Conservation (phyloP, 2,329 filamentous ascomycete genomes). For the Exophiala spinifera region DNA sequence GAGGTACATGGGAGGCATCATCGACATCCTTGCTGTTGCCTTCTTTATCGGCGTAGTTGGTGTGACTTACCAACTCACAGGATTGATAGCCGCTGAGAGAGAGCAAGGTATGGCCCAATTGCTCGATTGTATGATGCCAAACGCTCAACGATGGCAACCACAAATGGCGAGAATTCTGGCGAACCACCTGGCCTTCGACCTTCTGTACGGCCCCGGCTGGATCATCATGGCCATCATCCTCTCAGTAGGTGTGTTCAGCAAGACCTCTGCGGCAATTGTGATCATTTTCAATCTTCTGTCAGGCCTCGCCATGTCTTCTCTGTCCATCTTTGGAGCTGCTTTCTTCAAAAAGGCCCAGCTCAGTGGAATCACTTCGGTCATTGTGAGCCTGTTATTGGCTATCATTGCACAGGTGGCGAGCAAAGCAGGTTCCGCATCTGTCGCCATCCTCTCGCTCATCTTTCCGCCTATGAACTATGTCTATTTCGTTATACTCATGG, state of each 20-base stretch:
- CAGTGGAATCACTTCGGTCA: constrained; percentile 74
- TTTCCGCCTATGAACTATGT: constrained; percentile 89
- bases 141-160: constrained; percentile 68
- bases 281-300: constrained; percentile 71
- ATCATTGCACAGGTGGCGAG: constrained; percentile 76
- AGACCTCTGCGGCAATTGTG: constrained; percentile 63
- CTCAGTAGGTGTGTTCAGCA: constrained; percentile 60
- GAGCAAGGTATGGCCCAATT: constrained; percentile 85
- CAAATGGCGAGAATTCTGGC: constrained; percentile 75
- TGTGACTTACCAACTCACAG: constrained; percentile 81
- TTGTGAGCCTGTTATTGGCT: constrained; percentile 70
- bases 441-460: constrained; percentile 68
- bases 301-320: constrained; percentile 74
- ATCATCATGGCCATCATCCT: constrained; percentile 69
- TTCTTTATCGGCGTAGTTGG: constrained; percentile 79
- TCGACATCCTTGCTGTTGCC: constrained; percentile 71
- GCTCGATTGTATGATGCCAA: constrained; percentile 88
- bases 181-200: constrained; percentile 74
- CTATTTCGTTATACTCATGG: constrained; percentile 72
- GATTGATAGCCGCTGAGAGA: constrained; percentile 78
- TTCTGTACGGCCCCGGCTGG: constrained; percentile 81
- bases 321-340: constrained; percentile 74
- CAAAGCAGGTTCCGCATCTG: constrained; percentile 59
- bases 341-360: constrained; percentile 87
- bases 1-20: constrained; percentile 69